Evolutionary conservation across 2,329 filamentous ascomycete genomes (phyloP).

Genomic region (Cladosporium velox): DNA sequence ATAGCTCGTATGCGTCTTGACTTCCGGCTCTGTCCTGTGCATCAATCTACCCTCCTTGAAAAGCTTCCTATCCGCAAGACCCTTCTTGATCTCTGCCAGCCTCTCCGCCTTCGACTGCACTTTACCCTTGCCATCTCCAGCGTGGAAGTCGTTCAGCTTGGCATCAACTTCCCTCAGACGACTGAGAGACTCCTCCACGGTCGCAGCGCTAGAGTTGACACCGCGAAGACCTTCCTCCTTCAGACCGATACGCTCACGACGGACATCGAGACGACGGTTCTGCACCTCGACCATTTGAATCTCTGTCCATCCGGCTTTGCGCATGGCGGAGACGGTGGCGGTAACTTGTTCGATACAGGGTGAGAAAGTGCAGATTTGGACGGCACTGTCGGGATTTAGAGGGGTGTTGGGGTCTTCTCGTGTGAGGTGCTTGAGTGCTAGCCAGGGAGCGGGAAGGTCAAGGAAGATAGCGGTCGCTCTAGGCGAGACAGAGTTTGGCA

Average conservation of each 20-base stretch:
- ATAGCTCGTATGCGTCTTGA: conserved; percentile 98
- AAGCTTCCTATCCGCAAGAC: conserved; percentile 51
- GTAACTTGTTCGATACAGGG: conserved; percentile 97
- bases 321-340: conserved; percentile 77
- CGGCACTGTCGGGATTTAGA: conserved; percentile 70
- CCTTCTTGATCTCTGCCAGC: conserved; percentile 38
- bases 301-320: conserved; percentile 81
- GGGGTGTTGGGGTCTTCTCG: conserved; percentile 51
- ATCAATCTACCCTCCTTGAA: conserved; percentile 77
- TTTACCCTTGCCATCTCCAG: conserved; percentile 34
- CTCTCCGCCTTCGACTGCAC: conserved; percentile 33
- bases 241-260: conserved; percentile 76
- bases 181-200: conserved; percentile 76
- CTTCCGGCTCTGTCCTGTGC: conserved; percentile 79
- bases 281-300: conserved; percentile 92
- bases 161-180: conserved; percentile 73
- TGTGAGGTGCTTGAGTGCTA: conserved; percentile 74
- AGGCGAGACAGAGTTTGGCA: conserved; percentile 48
- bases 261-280: conserved; percentile 76
- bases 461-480: conserved; percentile 73
- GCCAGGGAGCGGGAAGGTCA: conserved; percentile 79
- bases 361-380: conserved; percentile 89
- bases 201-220: conserved; percentile 67
- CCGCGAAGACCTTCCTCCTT: conserved; percentile 67
- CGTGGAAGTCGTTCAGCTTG: conserved; percentile 66